Evolutionary conservation across 495 filamentous ascomycete species (phyloP), one percentile per base, ranked within the genome.

Genomic region (Xylaria flabelliformis): DNA sequence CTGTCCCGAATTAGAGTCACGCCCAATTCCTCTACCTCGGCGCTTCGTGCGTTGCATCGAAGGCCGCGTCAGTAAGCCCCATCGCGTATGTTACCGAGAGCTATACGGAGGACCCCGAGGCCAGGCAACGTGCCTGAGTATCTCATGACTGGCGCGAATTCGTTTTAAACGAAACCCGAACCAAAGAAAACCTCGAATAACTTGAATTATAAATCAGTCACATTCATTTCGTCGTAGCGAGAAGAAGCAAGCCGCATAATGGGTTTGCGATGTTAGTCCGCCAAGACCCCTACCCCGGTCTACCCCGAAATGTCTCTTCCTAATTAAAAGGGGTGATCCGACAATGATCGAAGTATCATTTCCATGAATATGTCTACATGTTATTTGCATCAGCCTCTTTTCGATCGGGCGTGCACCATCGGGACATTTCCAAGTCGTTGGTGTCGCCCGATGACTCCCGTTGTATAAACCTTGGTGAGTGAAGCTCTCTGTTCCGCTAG

Each of bases 1-100:
- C 10, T 39, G 15, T 61, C 56, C 29, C 56, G 32, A 61, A 61
- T 61, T 8, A 39, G 21, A 61, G 21, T 39, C 19, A 17, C 58
- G 21, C 8, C 21, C 7, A 39, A 39, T 1, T 12, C 19, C 55
- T 15, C 26, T 59, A 32, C 34, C 13, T 59, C 58, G 32, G 58
- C 3, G 61, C 21, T 63, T 65, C 41, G 26, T 44, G 42, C 42
- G 63, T 32, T 65, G 29, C 42, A 44, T 48, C 24, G 42, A 65
- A 7, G 17, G 19, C 41, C 41, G 63, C 1, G 42, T 65, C 42
- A 42, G 63, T 29, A 48, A 34, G 7, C 42, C 42, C 63, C 42
- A 65, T 48, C 15, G 8, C 24, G 5, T 1, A 29, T 50, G 61
- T 48, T 48, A 9, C 42, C 41, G 6, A 61, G 32, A 61, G 56